Percentiles rank a stretch among this genome's conserved stretches.
These are phyloP conservation scores for Przewalskia tangutica DNA, from an alignment of 257 asterid species.

Conservation along the genomic window DNA sequence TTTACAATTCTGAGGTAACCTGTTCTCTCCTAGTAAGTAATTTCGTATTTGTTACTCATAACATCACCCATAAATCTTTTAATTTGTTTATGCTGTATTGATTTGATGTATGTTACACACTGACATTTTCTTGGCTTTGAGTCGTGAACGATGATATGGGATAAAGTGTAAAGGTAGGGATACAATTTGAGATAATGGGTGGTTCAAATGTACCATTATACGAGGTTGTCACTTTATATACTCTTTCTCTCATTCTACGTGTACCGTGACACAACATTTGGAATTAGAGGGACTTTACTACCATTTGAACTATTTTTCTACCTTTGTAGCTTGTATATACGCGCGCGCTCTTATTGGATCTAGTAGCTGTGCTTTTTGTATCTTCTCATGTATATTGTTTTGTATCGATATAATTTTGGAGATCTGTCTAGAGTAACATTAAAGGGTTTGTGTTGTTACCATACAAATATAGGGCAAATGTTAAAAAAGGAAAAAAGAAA, in stretches of 20 bases:
- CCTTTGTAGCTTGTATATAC: background rate
- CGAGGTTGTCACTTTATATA: background rate
- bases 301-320: background rate
- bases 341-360: background rate
- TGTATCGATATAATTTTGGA: no score
- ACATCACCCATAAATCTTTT: background rate
- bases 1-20: constrained; percentile 84
- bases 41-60: background rate
- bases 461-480: background rate
- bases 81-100: background rate
- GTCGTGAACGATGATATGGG: background rate
- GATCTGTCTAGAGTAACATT: background rate
- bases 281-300: background rate
- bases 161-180: background rate
- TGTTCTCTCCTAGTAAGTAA: background rate
- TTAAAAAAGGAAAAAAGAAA: background rate
- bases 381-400: background rate
- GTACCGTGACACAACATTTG: background rate
- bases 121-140: background rate
- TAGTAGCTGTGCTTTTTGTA: background rate
- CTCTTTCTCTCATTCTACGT: background rate
- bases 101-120: background rate
- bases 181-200: background rate
- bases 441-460: background rate
- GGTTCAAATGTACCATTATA: background rate